These are phyloP conservation scores for Alternaria infectoria DNA, from an alignment of 2,329 filamentous ascomycete genomes.

Conservation along the genomic window DNA sequence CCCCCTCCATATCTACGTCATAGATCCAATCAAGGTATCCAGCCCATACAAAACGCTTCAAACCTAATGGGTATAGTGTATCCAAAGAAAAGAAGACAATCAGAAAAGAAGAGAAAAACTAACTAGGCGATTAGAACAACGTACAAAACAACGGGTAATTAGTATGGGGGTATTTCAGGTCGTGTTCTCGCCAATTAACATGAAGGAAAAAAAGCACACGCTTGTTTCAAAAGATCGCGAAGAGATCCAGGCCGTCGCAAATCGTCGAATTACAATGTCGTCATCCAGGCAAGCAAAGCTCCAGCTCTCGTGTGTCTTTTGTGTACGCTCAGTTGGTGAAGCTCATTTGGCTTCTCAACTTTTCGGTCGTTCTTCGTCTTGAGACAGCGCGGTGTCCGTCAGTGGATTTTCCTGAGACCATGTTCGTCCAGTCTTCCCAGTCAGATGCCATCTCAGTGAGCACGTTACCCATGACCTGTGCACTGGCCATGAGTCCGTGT, in stretches of 20 bases:
- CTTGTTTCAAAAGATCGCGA: background rate
- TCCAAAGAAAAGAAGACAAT: background rate
- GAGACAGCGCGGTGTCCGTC: conserved; percentile 18
- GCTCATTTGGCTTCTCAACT: conserved; percentile 18
- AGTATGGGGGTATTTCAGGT: background rate
- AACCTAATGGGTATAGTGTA: background rate
- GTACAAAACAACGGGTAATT: background rate
- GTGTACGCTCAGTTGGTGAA: conserved; percentile 6
- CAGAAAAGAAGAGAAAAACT: background rate
- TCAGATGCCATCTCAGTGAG: conserved; percentile 92
- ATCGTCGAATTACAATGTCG: background rate
- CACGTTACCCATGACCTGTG: conserved; percentile 90
- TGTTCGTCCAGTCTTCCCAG: conserved; percentile 64
- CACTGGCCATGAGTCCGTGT: conserved; percentile 94
- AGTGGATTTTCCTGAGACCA: conserved; percentile 23
- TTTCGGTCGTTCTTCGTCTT: conserved; percentile 23
- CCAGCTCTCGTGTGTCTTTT: background rate
- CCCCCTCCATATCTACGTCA: background rate
- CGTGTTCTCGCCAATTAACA: background rate
- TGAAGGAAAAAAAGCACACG: background rate
- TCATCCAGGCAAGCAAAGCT: background rate
- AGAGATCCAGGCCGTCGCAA: background rate
- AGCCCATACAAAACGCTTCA: background rate
- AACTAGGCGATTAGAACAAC: background rate
- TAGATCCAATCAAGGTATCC: background rate